phyloP scores from a whole-genome alignment of 1,284 basidiomycete species.

The Cystobasidium sp. region DNA sequence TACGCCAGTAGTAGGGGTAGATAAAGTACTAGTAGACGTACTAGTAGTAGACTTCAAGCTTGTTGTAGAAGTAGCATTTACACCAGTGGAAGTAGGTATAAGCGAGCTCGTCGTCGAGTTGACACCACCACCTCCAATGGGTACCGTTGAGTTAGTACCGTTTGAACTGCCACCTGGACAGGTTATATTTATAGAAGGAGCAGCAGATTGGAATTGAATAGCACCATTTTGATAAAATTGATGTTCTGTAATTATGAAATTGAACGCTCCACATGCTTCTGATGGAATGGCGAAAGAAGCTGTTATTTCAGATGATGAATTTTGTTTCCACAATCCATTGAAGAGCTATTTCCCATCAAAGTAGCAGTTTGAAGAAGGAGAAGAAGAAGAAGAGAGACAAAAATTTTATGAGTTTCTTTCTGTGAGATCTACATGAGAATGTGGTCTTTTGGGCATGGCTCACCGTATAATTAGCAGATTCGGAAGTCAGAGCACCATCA shows the following conservation, averaged over 20 bases:
- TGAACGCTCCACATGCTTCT: conserved; percentile 35
- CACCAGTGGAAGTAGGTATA: conserved; percentile 19
- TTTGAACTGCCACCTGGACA: conserved; percentile 11
- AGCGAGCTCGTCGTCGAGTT: background rate
- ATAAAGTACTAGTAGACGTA: background rate
- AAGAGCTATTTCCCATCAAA: conserved; percentile 9
- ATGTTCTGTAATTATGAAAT: conserved; percentile 29
- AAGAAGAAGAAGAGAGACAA: background rate
- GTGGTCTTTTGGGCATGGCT: background rate
- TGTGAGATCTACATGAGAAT: background rate
- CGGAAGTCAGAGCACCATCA: conserved; percentile 17
- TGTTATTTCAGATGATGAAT: conserved; percentile 25
- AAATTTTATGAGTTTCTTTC: background rate
- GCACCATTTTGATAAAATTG: conserved; percentile 39
- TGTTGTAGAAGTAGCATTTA: conserved; percentile 29
- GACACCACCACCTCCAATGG: too few species aligned
- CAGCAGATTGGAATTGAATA: conserved; percentile 35
- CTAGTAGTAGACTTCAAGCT: conserved; percentile 3
- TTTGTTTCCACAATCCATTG: conserved; percentile 36
- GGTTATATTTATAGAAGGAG: conserved; percentile 28
- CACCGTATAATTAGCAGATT: conserved; percentile 32
- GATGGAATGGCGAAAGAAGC: conserved; percentile 29
- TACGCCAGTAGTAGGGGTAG: background rate
- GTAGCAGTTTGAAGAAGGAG: background rate
- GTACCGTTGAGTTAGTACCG: conserved; percentile 1